A percentile compares a stretch with the other conserved stretches of the same genome.
phyloP scores from a whole-genome alignment of 352 stramenopile species.

The Phytophthora megakarya region DNA sequence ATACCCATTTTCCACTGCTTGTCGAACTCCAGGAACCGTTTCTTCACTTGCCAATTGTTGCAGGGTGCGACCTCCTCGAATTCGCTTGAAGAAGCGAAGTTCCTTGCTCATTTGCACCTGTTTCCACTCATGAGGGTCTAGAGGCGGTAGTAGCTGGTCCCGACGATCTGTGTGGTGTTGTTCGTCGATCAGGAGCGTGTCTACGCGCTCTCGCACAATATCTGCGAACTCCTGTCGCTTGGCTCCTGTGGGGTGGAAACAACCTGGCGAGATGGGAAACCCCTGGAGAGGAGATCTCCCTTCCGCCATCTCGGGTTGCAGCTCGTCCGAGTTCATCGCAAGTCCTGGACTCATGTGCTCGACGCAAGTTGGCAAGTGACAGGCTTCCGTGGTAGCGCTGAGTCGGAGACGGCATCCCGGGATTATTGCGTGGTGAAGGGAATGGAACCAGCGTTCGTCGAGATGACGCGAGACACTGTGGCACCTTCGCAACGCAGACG shows the following conservation, averaged over 20 bases:
- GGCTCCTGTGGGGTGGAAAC: conserved; percentile 30
- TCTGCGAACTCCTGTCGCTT: conserved; percentile 43
- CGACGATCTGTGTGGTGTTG: conserved; percentile 34
- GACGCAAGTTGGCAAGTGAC: conserved; percentile 28
- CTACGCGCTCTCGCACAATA: conserved; percentile 43
- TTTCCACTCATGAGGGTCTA: conserved; percentile 60
- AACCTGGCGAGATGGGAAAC: conserved; percentile 38
- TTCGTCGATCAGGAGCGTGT: conserved; percentile 40
- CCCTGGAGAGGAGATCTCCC: conserved; percentile 24
- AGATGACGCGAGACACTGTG: conserved; percentile 32
- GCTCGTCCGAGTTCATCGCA: conserved; percentile 9
- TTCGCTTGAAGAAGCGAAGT: conserved; percentile 49
- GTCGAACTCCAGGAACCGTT: conserved; percentile 26
- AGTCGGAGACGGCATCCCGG: background rate
- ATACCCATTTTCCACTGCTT: conserved; percentile 37
- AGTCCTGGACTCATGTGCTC: conserved; percentile 12
- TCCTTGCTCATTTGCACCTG: conserved; percentile 32
- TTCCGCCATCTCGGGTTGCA: conserved; percentile 30
- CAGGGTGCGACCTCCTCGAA: conserved; percentile 31
- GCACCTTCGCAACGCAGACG: background rate
- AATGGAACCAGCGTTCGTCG: conserved; percentile 12
- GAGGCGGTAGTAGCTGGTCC: conserved; percentile 24
- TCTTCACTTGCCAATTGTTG: conserved; percentile 34
- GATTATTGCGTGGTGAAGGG: conserved; percentile 8
- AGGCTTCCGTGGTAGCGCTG: background rate